Evolutionary conservation across 139 green algal genomes (phyloP), one percentile per base, ranked within the genome.

Genomic region (Coelastrella sp.): DNA sequence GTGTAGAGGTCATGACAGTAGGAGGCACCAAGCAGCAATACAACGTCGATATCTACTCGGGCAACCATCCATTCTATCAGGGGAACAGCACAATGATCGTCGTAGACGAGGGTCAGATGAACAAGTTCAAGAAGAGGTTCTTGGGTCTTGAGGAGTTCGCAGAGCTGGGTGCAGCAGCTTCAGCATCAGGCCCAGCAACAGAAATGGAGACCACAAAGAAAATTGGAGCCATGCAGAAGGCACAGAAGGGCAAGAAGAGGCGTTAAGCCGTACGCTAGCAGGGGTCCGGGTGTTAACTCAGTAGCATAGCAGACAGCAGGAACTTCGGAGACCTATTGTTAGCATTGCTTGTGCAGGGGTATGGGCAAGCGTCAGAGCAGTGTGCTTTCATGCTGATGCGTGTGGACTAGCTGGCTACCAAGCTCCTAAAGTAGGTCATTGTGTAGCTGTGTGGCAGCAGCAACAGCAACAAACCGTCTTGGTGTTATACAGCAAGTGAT

Each of bases 51-150:
- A 96, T 99, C 83, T 99, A 98, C 97, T 97, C 93, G 7, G 98
- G 98, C 66, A 99, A 99, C 94, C 97, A 99, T 93, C 97, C 97
- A 59, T 99, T 98, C 93, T 99, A 96, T 96, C 95, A 98, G 95
- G 87, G 87, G 32, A 73, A 80, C 19, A 82, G 22, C 79, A 92
- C 60, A n/a, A 92, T 87, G 3, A 91, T 98, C 47, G 82, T 99
- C 0, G 90, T 95, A 10, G 96, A 99, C 81, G 96, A 98, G 87
- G 97, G 96, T 13, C 96, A 96, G 87, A 95, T 99, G 60, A 97
- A 97, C 95, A 96, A 95, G 80, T 99, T 99, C 94, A 98, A 97
- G 89, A 92, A 95, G 85, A 92, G 93, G 57, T 98, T 96, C 91
- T 95, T 91, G 58, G 95, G 93, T 64, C 91, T 97, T 5, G 94